Evolutionary conservation across 73 alveolate species (phyloP), one percentile per base, ranked within the genome.

Genomic region (Paramecium sonneborni): DNA sequence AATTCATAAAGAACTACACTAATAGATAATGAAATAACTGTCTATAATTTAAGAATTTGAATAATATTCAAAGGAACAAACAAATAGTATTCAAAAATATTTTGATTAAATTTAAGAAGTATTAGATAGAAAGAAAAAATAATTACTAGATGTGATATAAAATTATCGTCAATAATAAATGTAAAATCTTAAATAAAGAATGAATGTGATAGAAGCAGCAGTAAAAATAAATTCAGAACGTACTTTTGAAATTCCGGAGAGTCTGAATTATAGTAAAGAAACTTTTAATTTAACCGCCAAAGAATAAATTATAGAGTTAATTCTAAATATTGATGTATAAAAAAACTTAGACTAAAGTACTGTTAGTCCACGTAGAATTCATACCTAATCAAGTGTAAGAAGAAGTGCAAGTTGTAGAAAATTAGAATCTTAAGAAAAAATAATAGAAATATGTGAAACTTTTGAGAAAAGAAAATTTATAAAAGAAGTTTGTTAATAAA

Each of bases 351-450:
- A 74, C 1, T 39, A 26, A 62, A 62, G 84, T 62, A n/a, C 57
- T 12, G 38, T 74, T 3, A 79, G 90, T 79, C 90, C 90, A 1
- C 46, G 90, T 37, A 9, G 90, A 43, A 72, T 72, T 30, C 24
- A 72, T 4, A 32, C 86, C 14, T 12, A 10, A 18, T 37, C 76
- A 11, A 21, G 74, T 24, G 69, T 26, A 8, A 79, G 74, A 79
- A 79, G 90, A 43, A 79, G 90, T 46, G 30, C 46, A 79, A 43
- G 90, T 43, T 79, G 76, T 43, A n/a, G 56, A 41, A 79, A 79
- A 44, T 79, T 79, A 18, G 86, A 72, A 35, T 9, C 35, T 35
- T 7, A 35, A 21, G 90, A 79, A 79, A 41, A 43, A 30, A 20
- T 39, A 10, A 56, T 43, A 18, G 90, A 41, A 41, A 3, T 23